Evolutionary conservation across 164 flowering plant genomes (phyloP).

Genomic region (Vitis rupestris): DNA sequence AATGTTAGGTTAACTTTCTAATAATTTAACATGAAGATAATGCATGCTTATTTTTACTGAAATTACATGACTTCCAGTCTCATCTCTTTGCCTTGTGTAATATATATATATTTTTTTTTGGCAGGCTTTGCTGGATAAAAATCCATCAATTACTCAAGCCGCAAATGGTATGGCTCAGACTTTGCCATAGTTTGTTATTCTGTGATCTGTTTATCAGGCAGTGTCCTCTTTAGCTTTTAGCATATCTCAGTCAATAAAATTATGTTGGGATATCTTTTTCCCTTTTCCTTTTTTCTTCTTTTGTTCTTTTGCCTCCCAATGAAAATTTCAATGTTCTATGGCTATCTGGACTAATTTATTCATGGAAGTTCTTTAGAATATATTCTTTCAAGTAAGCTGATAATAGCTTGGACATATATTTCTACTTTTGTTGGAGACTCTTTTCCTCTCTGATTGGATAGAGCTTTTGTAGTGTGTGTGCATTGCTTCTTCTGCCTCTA

Average conservation of each 20-base stretch:
- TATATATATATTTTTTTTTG: background rate
- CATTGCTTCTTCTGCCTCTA: too few relatives aligned
- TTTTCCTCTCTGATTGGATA: too few relatives aligned
- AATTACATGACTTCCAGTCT: background rate
- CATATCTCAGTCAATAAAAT: too few relatives aligned
- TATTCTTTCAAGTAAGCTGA: too few relatives aligned
- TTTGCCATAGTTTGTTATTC: background rate
- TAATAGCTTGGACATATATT: too few relatives aligned
- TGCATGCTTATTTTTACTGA: background rate
- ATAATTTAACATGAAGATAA: background rate
- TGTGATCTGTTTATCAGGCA: background rate
- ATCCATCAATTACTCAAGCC: slow-evolving; percentile 57
- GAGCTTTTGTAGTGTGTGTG: too few relatives aligned
- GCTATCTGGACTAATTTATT: too few relatives aligned
- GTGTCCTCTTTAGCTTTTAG: background rate
- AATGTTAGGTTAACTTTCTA: background rate
- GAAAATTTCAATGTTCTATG: too few relatives aligned
- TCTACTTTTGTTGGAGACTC: too few relatives aligned
- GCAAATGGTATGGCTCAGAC: slow-evolving; percentile 46
- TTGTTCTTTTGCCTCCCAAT: background rate
- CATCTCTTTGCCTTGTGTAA: background rate
- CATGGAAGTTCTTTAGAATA: too few relatives aligned
- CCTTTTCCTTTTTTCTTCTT: background rate
- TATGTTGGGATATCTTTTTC: background rate
- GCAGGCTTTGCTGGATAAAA: slow-evolving; percentile 85